These are phyloP conservation scores for Skeletonema grethae DNA, from an alignment of 108 stramenopile species.

Conservation along the genomic window DNA sequence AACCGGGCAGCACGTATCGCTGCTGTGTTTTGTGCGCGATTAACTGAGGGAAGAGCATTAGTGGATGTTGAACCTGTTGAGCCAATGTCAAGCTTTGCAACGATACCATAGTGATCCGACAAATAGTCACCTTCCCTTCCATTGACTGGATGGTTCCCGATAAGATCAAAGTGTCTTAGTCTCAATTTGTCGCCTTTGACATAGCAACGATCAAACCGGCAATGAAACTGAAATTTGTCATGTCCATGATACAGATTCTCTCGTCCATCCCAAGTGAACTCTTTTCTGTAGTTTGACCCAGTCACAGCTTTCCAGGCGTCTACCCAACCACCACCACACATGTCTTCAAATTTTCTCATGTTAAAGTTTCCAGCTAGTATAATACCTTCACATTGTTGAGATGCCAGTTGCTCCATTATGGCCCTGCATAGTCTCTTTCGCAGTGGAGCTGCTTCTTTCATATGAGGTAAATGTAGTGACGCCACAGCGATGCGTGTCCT, in stretches of 20 bases:
- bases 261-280: conserved; percentile 20
- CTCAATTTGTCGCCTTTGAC: conserved; percentile 11
- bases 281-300: not conserved
- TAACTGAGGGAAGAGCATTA: not conserved
- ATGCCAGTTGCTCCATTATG: conserved; percentile 5
- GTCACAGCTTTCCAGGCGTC: conserved; percentile 28
- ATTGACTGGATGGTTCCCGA: conserved; percentile 16
- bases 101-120: conserved; percentile 28
- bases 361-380: conserved; percentile 27
- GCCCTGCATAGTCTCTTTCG: conserved; percentile 10
- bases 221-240: conserved; percentile 13
- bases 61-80: not conserved
- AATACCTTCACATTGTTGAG: not conserved
- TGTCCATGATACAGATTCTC: conserved; percentile 27
- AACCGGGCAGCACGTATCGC: not conserved
- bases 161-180: conserved; percentile 14
- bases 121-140: conserved; percentile 24
- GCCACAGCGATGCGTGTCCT: conserved; percentile 19
- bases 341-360: conserved; percentile 30
- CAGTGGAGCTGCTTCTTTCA: conserved; percentile 19
- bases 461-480: conserved; percentile 25
- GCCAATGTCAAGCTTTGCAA: conserved; percentile 5
- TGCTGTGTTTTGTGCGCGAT: not conserved
- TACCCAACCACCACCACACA: conserved; percentile 20
- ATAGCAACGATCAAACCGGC: conserved; percentile 29